phyloP scores from a whole-genome alignment of 257 asterid species.

The Knoxia roxburghii region DNA sequence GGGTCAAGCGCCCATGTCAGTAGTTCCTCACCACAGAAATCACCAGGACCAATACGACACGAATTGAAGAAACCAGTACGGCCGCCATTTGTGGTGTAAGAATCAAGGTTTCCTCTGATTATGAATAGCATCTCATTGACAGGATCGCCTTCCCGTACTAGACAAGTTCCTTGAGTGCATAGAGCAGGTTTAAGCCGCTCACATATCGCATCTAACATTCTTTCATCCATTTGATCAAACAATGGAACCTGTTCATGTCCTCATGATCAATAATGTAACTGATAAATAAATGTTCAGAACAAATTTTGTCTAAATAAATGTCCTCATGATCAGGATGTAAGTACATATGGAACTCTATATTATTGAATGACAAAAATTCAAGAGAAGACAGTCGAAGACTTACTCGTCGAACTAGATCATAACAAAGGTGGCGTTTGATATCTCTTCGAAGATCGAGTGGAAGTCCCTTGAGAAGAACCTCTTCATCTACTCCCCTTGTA shows the following conservation, averaged over 20 bases:
- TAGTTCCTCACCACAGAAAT: slow-evolving; percentile 94
- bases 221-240: slow-evolving; percentile 89
- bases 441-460: slow-evolving; percentile 92
- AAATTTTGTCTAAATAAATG: too few species aligned
- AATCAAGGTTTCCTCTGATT: slow-evolving; percentile 87
- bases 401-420: slow-evolving; percentile 88
- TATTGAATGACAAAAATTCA: background rate
- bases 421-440: slow-evolving; percentile 93
- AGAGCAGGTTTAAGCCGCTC: slow-evolving; percentile 89
- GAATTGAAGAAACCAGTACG: slow-evolving; percentile 95
- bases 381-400: slow-evolving; percentile 14
- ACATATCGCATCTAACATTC: slow-evolving; percentile 91
- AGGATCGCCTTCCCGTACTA: slow-evolving; percentile 90
- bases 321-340: background rate
- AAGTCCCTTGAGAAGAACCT: slow-evolving; percentile 64
- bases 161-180: slow-evolving; percentile 72
- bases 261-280: background rate
- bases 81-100: slow-evolving; percentile 91
- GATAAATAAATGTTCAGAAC: background rate
- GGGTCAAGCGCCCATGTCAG: slow-evolving; percentile 98
- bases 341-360: background rate
- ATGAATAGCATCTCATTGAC: slow-evolving; percentile 89
- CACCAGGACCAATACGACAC: slow-evolving; percentile 75
- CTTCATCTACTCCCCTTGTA: slow-evolving; percentile 94
- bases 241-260: slow-evolving; percentile 61